Evolutionary conservation across 2,329 filamentous ascomycete genomes (phyloP).

Genomic region (Neofusicoccum parvum): DNA sequence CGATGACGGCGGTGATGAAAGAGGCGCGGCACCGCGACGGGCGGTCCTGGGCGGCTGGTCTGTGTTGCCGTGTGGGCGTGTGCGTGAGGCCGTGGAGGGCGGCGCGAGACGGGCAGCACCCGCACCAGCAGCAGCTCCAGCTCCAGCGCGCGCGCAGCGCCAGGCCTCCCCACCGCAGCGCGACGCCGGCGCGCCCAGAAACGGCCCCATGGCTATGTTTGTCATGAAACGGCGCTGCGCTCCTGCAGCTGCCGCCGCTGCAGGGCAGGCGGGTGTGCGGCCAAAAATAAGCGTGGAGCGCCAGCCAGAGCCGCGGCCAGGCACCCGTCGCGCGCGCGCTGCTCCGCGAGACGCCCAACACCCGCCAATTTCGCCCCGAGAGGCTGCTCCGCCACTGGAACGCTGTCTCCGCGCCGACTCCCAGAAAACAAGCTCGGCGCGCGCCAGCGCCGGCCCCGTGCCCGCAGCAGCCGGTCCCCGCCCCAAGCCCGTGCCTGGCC

Average conservation of each 20-base stretch:
- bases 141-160: too few species aligned
- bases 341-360: not conserved
- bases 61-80: too few species aligned
- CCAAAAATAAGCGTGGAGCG: constrained; percentile 5
- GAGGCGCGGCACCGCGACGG: not conserved
- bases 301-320: not conserved
- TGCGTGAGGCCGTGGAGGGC: too few species aligned
- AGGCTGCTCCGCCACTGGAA: constrained; percentile 11
- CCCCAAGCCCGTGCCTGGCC: constrained; percentile 3
- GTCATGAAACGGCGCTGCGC: not conserved
- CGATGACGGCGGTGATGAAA: not conserved
- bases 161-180: too few species aligned
- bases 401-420: not conserved
- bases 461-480: not conserved
- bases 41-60: too few species aligned
- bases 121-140: too few species aligned
- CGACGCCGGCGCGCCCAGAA: too few species aligned
- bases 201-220: not conserved
- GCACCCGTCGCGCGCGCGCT: not conserved
- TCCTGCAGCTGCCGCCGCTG: too few species aligned
- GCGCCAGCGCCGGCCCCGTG: not conserved
- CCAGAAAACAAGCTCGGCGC: constrained; percentile 15
- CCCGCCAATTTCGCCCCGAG: not conserved
- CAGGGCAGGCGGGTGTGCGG: not conserved
- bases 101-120: too few species aligned